Percentiles rank a stretch among this genome's conserved stretches.
These are phyloP conservation scores for Talaromyces amestolkiae DNA, from an alignment of 2,329 filamentous ascomycete species.

Conservation along the genomic window DNA sequence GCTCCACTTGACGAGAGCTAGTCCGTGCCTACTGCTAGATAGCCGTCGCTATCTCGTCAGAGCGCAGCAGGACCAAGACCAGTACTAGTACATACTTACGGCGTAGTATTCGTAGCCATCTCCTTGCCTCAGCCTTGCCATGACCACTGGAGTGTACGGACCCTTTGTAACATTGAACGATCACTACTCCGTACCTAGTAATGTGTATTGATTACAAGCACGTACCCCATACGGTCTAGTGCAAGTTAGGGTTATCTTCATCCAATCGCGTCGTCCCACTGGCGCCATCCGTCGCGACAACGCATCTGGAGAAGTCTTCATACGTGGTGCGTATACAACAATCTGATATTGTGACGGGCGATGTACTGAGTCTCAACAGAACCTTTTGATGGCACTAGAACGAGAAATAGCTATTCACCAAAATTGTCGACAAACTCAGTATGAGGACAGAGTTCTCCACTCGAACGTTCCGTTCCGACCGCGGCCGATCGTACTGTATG, in stretches of 20 bases:
- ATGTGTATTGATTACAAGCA: neutral
- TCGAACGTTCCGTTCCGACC: conserved; percentile 3
- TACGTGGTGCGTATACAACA: neutral
- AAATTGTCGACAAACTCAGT: too few relatives aligned
- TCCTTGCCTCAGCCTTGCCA: conserved; percentile 8
- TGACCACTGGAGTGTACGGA: neutral
- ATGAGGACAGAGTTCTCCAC: neutral
- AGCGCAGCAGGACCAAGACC: neutral
- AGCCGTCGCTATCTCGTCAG: conserved; percentile 8
- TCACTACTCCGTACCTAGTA: too few relatives aligned
- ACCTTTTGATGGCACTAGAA: too few relatives aligned
- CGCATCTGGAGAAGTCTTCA: neutral
- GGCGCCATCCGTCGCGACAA: conserved; percentile 2
- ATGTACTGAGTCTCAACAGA: too few relatives aligned
- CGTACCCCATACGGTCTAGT: conserved; percentile 5
- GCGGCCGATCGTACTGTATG: neutral
- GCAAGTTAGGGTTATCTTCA: conserved; percentile 9
- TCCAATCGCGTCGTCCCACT: conserved; percentile 1
- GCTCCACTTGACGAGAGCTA: conserved; percentile 7
- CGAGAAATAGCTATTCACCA: too few relatives aligned
- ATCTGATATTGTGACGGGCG: neutral
- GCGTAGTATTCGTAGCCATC: neutral
- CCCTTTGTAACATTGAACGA: neutral
- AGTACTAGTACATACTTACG: neutral
- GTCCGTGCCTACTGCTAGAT: conserved; percentile 6